Conservation (phyloP, 495 filamentous ascomycete species). For the Usnea hakonensis region DNA sequence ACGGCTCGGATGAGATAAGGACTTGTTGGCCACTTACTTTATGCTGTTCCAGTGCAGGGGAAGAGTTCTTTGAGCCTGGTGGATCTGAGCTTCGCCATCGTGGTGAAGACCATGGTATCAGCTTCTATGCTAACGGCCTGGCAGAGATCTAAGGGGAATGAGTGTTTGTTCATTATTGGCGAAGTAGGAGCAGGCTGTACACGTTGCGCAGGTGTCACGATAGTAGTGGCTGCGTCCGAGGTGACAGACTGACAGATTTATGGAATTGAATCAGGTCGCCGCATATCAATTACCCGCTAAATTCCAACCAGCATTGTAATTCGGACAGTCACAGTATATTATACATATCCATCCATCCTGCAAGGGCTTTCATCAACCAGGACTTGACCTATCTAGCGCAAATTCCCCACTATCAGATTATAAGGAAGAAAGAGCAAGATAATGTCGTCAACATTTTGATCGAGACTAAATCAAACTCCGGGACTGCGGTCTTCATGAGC, state of each 20-base stretch:
- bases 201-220: background rate
- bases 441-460: background rate
- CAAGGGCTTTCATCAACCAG: background rate
- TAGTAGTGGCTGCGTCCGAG: background rate
- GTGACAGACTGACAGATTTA: background rate
- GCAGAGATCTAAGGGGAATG: background rate
- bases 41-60: too few relatives aligned
- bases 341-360: background rate
- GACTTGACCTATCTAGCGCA: background rate
- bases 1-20: background rate
- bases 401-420: background rate
- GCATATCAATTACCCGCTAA: background rate
- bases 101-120: background rate
- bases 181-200: background rate
- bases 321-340: too few relatives aligned
- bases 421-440: background rate
- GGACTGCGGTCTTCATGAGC: constrained; percentile 1
- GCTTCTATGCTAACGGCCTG: background rate
- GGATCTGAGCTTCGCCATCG: background rate
- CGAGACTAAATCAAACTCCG: background rate
- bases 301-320: too few relatives aligned
- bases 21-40: background rate
- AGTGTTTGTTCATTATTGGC: background rate
- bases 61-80: too few relatives aligned
- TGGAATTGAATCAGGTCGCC: background rate